phyloP scores from a whole-genome alignment of 2,329 filamentous ascomycete species.

The Diaporthe sp. region DNA sequence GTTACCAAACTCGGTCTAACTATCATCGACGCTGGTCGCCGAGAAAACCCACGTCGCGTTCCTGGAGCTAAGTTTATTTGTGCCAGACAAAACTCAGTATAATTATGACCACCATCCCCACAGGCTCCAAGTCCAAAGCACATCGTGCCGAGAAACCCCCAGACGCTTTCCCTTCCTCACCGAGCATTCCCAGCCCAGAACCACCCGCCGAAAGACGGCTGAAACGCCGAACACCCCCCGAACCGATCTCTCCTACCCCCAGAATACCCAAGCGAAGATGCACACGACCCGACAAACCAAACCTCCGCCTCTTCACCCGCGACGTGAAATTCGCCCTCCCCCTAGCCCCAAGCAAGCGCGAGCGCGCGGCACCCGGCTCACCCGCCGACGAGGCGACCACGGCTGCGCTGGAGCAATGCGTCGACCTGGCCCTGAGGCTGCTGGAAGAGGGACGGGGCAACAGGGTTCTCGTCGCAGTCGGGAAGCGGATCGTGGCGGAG shows the following conservation, averaged over 20 bases:
- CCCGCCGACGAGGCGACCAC: neutral
- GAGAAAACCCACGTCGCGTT: neutral
- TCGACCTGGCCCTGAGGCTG: neutral
- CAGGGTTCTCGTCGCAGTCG: neutral
- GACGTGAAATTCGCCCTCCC: neutral
- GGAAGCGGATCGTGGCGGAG: neutral
- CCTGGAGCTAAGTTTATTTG: fast-evolving
- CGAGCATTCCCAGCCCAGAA: too few relatives aligned
- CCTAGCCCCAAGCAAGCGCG: neutral
- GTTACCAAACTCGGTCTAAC: too few relatives aligned
- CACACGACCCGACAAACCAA: neutral
- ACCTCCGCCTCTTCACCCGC: conserved; percentile 2
- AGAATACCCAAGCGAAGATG: neutral
- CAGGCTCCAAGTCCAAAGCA: fast-evolving
- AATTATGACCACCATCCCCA: neutral
- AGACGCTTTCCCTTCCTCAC: neutral
- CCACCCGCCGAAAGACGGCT: fast-evolving
- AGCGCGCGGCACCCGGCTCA: neutral
- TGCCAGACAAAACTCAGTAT: neutral
- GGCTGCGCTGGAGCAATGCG: neutral
- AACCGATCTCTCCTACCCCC: too few relatives aligned
- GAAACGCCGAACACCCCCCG: neutral
- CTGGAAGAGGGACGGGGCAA: neutral
- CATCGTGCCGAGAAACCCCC: neutral
- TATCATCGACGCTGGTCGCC: neutral